These are phyloP conservation scores for Sicyos edulis DNA, from an alignment of 306 rosid genomes.

Conservation along the genomic window DNA sequence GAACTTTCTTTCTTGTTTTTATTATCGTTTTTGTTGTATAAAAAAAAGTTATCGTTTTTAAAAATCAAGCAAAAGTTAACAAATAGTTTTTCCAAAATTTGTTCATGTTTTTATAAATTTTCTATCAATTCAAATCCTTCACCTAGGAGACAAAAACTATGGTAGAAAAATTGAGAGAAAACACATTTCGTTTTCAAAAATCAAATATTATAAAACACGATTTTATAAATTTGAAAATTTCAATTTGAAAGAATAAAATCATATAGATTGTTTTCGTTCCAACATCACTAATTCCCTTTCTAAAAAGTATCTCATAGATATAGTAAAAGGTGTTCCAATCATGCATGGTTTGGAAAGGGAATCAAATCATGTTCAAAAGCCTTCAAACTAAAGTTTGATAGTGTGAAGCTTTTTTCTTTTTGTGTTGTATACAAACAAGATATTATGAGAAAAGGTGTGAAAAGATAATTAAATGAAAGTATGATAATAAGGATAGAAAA, in stretches of 20 bases:
- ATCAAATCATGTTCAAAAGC: background rate
- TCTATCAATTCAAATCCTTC: too few species aligned
- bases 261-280: too few species aligned
- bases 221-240: background rate
- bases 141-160: too few species aligned
- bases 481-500: background rate
- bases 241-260: background rate
- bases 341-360: conserved; percentile 8
- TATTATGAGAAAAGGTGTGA: conserved; percentile 3
- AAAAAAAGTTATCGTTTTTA: too few species aligned
- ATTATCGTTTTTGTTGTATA: too few species aligned
- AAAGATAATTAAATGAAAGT: background rate
- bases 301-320: background rate
- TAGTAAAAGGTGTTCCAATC: background rate
- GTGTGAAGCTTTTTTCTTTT: background rate
- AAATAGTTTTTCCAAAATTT: too few species aligned
- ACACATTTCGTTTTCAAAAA: too few species aligned
- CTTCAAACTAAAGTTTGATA: conserved; percentile 1
- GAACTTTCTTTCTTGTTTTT: too few species aligned
- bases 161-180: too few species aligned
- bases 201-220: too few species aligned
- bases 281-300: background rate
- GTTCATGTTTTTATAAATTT: too few species aligned
- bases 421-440: conserved; percentile 3
- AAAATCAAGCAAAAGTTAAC: too few species aligned